Evolutionary conservation across 2,329 filamentous ascomycete species (phyloP), one percentile per base, ranked within the genome.

Genomic region (Zalaria obscura): DNA sequence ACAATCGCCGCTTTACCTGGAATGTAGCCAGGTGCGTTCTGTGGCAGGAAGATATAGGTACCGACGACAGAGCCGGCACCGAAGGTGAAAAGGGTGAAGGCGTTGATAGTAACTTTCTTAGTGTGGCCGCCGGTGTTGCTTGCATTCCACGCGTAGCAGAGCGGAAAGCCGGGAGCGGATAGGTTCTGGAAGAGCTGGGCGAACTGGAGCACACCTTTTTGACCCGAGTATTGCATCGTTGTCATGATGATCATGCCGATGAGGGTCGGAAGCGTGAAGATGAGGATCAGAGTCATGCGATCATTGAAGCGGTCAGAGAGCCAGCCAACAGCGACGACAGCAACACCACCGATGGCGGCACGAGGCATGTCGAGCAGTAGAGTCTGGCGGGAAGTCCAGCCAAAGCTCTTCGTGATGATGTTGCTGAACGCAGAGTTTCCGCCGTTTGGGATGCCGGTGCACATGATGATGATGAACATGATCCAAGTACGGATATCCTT

Each of bases 51-150:
- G 1, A 63, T 66, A 45, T 65, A 56, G n/a, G 66, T 64, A 1
- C 62, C 65, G 5, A 68, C 51, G 40, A 67, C 65, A 47, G 66
- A 67, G 2, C 62, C 64, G 5, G 64, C 51, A 29, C 58, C 60
- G 49, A 65, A 67, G 2, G 58, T 53, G 40, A 68, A 57, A 5
- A 68, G 55, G 5, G 65, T 51, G 11, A 70, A 48, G 0, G 65
- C 67, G 34, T 66, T 68, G 38, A 65, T 60, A 1, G 65, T 67
- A 25, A 67, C 63, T 45, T 70, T 69, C 54, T 71, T 72, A 2
- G 66, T 68, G 41, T 70, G 65, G 0, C 67, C 67, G 5, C 63
- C 64, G 3, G 64, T 56, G 43, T 71, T 71, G 10, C 55, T 61
- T 26, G 66, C 62, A 6, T 67, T 66, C 63, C 62, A 67, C 6